Evolutionary conservation across 169 alveolate species (phyloP), one percentile per base, ranked within the genome.

Genomic region (Plasmodium inui): DNA sequence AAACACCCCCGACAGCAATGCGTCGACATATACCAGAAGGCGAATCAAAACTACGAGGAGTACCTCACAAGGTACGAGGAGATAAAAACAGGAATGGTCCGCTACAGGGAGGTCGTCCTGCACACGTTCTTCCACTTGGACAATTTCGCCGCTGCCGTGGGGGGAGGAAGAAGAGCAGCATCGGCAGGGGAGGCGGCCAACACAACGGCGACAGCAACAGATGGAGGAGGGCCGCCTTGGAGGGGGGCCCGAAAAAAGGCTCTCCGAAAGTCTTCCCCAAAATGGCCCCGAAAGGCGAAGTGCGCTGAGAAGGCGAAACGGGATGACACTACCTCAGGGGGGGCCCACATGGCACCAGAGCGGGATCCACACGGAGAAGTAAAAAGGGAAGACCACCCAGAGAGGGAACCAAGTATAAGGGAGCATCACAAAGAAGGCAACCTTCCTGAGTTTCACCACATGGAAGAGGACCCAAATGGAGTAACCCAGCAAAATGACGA

Each of bases 31-130:
- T 86, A 74, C 61, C 78, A 10, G 7, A 28, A 28, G 28, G 30
- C 61, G 41, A 86, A 86, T 76, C 19, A 53, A 2, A 44, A 76
- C 61, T 86, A 86, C 26, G 84, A 86, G 61, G 80, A 86, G 30
- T 70, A 86, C 44, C 61, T 73, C 30, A 74, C 22, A 32, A 44
- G n/a, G 44, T 86, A 74, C 28, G 85, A 86, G 17, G 86, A 86
- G 50, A 34, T 86, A n/a, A 37, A 86, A 28, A n/a, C 22, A 9
- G 39, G 37, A 30, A 10, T 74, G 71, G 14, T 86, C 9, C 41
- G 30, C 67, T 86, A 86, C 50, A 86, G 70, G 67, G 71, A 86
- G 32, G 44, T 76, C 39, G 17, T 76, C 22, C 41, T 70, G 26
- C 34, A 53, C 17, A n/a, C 80, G 17, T 46, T 86, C 17, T 86